These are phyloP conservation scores for Scleroderma bovista DNA, from an alignment of 768 basidiomycete genomes.

Conservation along the genomic window DNA sequence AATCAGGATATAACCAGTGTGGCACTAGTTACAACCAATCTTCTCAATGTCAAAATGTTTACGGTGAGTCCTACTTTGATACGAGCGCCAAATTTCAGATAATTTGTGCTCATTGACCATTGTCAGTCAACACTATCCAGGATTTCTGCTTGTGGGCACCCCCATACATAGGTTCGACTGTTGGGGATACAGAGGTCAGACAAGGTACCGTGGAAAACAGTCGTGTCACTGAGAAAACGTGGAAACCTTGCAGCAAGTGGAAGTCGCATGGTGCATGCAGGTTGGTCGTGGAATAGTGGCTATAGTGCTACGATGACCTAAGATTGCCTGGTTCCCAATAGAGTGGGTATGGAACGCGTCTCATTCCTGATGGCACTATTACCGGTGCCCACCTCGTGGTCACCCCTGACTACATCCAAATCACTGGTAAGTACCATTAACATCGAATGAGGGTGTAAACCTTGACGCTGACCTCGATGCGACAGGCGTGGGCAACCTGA, in stretches of 20 bases:
- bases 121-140: constrained; percentile 50
- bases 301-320: background rate
- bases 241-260: constrained; percentile 31
- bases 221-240: constrained; percentile 9
- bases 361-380: constrained; percentile 72
- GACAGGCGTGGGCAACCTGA: constrained; percentile 61
- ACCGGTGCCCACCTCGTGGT: constrained; percentile 61
- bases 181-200: constrained; percentile 58
- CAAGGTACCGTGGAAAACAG: constrained; percentile 4
- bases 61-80: constrained; percentile 34
- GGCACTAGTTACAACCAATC: constrained; percentile 48
- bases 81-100: background rate
- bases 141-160: constrained; percentile 51
- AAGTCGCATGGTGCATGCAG: constrained; percentile 52
- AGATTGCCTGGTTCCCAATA: constrained; percentile 17
- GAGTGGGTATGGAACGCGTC: constrained; percentile 54
- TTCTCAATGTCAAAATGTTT: constrained; percentile 64
- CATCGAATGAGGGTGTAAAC: constrained; percentile 16
- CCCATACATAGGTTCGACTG: constrained; percentile 46
- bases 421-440: constrained; percentile 43
- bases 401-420: constrained; percentile 71
- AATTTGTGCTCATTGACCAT: background rate
- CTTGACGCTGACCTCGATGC: constrained; percentile 21
- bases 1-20: constrained; percentile 62
- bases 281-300: constrained; percentile 14